These are phyloP conservation scores for Sporisorium exsertum DNA, from an alignment of 1,284 basidiomycete species.

Conservation along the genomic window DNA sequence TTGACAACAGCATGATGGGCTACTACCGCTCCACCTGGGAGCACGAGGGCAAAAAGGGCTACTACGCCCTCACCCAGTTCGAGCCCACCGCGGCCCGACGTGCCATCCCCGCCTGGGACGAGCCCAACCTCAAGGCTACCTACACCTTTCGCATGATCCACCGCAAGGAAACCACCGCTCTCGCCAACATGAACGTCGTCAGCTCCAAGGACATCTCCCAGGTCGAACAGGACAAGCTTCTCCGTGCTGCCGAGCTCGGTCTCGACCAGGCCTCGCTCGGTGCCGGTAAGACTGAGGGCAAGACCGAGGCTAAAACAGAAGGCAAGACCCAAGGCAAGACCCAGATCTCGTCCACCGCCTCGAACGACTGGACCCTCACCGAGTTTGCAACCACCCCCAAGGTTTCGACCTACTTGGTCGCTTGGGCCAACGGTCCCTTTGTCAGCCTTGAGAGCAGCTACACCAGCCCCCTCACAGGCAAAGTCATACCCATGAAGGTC, in stretches of 20 bases:
- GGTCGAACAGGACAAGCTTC: constrained; percentile 58
- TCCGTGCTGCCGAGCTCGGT: constrained; percentile 76
- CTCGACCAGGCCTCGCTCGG: constrained; percentile 74
- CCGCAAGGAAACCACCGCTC: constrained; percentile 75
- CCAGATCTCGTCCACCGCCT: constrained; percentile 33
- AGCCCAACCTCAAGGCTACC: constrained; percentile 90
- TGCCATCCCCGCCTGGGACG: constrained; percentile 80
- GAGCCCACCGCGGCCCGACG: constrained; percentile 85
- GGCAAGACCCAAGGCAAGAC: constrained; percentile 27
- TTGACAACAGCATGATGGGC: constrained; percentile 65
- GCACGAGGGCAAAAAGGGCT: constrained; percentile 70
- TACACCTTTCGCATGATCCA: constrained; percentile 87
- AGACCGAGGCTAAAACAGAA: constrained; percentile 58
- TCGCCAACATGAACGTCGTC: constrained; percentile 82
- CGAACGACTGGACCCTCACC: constrained; percentile 68
- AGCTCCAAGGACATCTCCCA: constrained; percentile 49
- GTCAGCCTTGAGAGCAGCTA: constrained; percentile 80
- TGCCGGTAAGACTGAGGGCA: constrained; percentile 70
- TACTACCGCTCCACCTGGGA: constrained; percentile 70
- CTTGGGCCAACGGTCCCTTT: constrained; percentile 89
- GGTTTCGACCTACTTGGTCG: constrained; percentile 92
- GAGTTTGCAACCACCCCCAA: constrained; percentile 69
- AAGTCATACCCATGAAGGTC: constrained; percentile 83
- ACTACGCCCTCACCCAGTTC: constrained; percentile 69
- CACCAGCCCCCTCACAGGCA: constrained; percentile 83